Percentiles rank a stretch among this genome's conserved stretches.
phyloP scores from a whole-genome alignment of 768 basidiomycete genomes.

The Boletus rubroflammeus region DNA sequence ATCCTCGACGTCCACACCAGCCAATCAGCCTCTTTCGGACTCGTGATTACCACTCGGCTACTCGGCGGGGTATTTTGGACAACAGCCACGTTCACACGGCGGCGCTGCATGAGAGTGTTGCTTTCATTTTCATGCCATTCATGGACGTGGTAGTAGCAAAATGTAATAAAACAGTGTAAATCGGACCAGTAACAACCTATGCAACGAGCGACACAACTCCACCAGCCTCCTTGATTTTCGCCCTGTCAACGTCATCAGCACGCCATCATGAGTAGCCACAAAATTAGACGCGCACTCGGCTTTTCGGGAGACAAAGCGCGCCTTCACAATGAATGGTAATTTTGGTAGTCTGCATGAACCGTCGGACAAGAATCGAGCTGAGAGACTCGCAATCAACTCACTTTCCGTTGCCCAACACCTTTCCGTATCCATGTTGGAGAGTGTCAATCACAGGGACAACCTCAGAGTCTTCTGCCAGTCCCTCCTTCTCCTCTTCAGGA shows the following conservation, averaged over 20 bases:
- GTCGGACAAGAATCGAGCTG: background rate
- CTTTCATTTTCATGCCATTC: background rate
- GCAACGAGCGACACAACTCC: constrained; percentile 93
- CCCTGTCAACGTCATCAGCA: constrained; percentile 32
- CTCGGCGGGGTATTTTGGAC: background rate
- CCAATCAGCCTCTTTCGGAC: background rate
- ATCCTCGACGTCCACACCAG: constrained; percentile 12
- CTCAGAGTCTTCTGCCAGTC: constrained; percentile 65
- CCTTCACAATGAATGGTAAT: constrained; percentile 96
- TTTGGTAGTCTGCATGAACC: constrained; percentile 62
- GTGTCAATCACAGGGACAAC: constrained; percentile 96
- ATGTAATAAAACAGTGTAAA: constrained; percentile 23
- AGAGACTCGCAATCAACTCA: constrained; percentile 37
- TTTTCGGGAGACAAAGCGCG: constrained; percentile 86
- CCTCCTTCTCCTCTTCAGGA: constrained; percentile 78
- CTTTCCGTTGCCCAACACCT: constrained; percentile 93
- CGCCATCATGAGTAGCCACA: constrained; percentile 15
- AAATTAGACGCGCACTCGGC: constrained; percentile 58
- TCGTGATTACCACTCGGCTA: constrained; percentile 2
- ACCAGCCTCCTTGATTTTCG: constrained; percentile 89
- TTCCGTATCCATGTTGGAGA: constrained; percentile 78
- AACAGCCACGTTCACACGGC: background rate
- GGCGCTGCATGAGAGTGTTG: too few relatives aligned
- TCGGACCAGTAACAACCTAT: constrained; percentile 36
- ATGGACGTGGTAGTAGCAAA: background rate